Percentiles rank a stretch among this genome's conserved stretches.
phyloP scores from a whole-genome alignment of 225 moss, liverwort and hornwort species.

The Thuidium tamariscinum region DNA sequence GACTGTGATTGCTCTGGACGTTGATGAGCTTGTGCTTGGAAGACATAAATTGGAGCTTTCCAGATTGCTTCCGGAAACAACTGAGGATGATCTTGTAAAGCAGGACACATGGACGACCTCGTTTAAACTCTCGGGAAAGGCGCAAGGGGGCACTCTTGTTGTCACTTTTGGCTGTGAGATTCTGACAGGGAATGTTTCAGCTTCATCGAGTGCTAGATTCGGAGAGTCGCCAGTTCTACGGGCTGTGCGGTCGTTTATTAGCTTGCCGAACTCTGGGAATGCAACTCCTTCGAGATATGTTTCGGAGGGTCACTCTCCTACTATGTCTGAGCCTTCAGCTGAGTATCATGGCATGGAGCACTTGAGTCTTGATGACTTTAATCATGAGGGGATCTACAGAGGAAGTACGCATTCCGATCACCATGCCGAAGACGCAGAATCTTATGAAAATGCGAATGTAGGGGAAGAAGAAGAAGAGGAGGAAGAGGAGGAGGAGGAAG shows the following conservation, averaged over 20 bases:
- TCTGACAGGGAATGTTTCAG: conserved; percentile 38
- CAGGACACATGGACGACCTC: conserved; percentile 80
- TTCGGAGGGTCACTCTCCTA: conserved; percentile 51
- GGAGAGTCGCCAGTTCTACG: conserved; percentile 62
- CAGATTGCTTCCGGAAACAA: conserved; percentile 63
- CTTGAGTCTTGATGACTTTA: conserved; percentile 78
- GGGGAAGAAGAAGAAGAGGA: not conserved
- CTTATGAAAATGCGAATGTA: conserved; percentile 1
- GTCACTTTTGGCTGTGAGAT: conserved; percentile 89
- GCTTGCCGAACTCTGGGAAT: conserved; percentile 65
- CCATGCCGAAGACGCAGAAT: conserved; percentile 2
- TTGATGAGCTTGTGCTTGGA: conserved; percentile 78
- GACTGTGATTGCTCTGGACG: conserved; percentile 74
- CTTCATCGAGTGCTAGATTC: conserved; percentile 40
- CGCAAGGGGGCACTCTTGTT: conserved; percentile 74
- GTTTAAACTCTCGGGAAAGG: conserved; percentile 84
- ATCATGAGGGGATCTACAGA: conserved; percentile 24
- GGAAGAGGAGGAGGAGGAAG: conserved; percentile 2
- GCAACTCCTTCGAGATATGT: conserved; percentile 60
- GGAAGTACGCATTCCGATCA: conserved; percentile 11
- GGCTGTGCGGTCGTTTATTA: conserved; percentile 53
- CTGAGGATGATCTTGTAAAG: conserved; percentile 68
- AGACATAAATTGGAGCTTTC: conserved; percentile 80
- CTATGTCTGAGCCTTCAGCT: conserved; percentile 64
- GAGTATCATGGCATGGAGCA: conserved; percentile 80